Evolutionary conservation across 2,329 filamentous ascomycete genomes (phyloP), one percentile per base, ranked within the genome.

Genomic region (Calonectria pseudoreteaudii): DNA sequence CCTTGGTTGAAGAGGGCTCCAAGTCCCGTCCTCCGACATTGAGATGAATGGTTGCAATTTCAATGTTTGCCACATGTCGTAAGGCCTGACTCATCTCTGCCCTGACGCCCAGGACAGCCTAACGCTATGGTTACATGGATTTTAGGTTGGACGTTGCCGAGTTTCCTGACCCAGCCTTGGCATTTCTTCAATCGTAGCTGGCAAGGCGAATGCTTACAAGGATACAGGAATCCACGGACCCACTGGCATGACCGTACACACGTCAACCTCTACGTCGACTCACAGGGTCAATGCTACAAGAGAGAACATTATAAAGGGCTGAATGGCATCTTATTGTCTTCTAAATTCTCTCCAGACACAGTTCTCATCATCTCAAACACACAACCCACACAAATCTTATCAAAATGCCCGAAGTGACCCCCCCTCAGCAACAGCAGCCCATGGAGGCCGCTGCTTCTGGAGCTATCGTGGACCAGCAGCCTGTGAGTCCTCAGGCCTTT

Each of bases 231-330:
- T 13, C 34, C 34, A 41, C 34, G 2, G 23, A 38, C 34, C 56
- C 56, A 41, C 56, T 20, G 10, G 26, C 56, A 41, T 62, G 56
- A 36, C 23, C 41, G 36, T 41, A 56, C 52, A 20, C 30, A 62
- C 56, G 56, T 62, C 56, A 62, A 62, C 56, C n/a, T 62, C 56
- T 28, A 62, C 34, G 56, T 62, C 34, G 56, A 23, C 56, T 18
- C n/a, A 11, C 13, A 23, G 9, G 10, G 56, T 34, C 26, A 14
- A 8, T 5, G 23, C 56, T 13, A 18, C 20, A 8, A 62, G 23
- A 41, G 6, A 41, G 23, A 9, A 18, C 20, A 41, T 10, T 62
- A 62, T 62, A 41, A 62, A 62, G 23, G 18, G 1, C 18, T 30
- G 16, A 5, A 30, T 53, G 8, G 7, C 6, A 60, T 60, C 34